Base-by-base conservation (phyloP, 2,329 filamentous ascomycete genomes). In the Aureobasidium leucospermi region DNA sequence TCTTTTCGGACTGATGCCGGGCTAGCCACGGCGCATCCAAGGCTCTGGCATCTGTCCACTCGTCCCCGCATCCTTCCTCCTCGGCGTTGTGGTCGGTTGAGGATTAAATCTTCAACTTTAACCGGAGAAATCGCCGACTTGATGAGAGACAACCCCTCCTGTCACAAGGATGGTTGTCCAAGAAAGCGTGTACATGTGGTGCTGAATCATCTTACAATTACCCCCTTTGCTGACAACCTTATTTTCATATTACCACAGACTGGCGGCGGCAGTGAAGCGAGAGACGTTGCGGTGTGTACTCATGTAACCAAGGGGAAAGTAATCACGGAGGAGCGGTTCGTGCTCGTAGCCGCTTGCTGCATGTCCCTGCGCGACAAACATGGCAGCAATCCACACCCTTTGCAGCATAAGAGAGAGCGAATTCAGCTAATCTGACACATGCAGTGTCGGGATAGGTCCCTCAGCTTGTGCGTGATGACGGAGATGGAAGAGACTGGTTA, bases 271-370 rank as follows among this genome's bases (percentile, higher is more conserved):
- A 42, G 28, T 43, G 51, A 43, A 55, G 51, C 51, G 51, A 55
- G 28, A 43, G n/a, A 55, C 51, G 51, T 55, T 55, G 51, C 51
- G 51, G 51, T 55, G 51, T 55, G 51, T 32, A 32, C 13, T 55
- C 51, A 55, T 55, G 51, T 43, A 42, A 19, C 28, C 49, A 34
- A 55, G 28, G 23, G 19, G 23, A 55, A 8, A 42, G 49, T 41
- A 55, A 55, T 55, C 38, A 55, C 51, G 51, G 51, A 53, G 49
- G 19, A 32, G 46, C 48, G 34, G 49, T 43, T 42, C 49, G 49
- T 53, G 49, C 36, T 55, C 10, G 49, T 39, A 41, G 49, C 49
- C 49, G 49, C 49, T 19, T 55, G 51, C 51, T 57, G 52, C 52
- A 57, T 57, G 31, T 42, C 3, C 51, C 29, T 55, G 38, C 38